A percentile compares a stretch with the other conserved stretches of the same genome.
Evolutionary conservation across 2,329 filamentous ascomycete genomes (phyloP).

Genomic region (Cladosporium sp.): DNA sequence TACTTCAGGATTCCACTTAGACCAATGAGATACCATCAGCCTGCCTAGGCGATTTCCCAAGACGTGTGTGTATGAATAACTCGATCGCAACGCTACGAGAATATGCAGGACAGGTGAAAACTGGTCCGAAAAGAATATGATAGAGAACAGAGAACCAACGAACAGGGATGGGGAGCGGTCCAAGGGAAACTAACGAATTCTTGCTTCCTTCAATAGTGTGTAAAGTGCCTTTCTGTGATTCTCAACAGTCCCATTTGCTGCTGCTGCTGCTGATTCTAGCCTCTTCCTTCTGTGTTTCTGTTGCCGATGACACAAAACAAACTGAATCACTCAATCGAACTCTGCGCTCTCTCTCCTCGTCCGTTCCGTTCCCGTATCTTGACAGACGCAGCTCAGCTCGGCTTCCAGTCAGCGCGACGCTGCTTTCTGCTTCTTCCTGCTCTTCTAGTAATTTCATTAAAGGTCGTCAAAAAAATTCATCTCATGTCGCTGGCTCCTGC

Average conservation of each 20-base stretch:
- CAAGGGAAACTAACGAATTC: not conserved
- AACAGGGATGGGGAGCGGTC: not conserved
- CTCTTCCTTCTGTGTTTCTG: not conserved
- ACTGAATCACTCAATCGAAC: not conserved
- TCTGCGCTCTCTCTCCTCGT: not conserved
- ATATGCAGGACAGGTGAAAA: no score
- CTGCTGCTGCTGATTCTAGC: not conserved
- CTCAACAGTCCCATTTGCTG: not conserved
- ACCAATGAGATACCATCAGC: no score
- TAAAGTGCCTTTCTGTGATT: not conserved
- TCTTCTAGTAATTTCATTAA: not conserved
- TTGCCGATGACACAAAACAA: not conserved
- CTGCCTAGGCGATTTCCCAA: no score
- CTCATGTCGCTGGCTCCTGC: not conserved
- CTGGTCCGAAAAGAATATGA: no score
- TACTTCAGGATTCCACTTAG: no score
- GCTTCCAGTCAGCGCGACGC: not conserved
- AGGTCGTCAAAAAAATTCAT: not conserved
- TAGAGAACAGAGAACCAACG: not conserved
- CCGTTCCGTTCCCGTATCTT: not conserved
- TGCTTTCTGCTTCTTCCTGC: not conserved
- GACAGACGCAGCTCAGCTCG: not conserved
- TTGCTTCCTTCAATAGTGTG: not conserved
- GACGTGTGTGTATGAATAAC: no score
- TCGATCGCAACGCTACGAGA: no score